Conservation (phyloP, 371 early-diverging fungal genomes). For the Lichtheimia hyalospora region DNA sequence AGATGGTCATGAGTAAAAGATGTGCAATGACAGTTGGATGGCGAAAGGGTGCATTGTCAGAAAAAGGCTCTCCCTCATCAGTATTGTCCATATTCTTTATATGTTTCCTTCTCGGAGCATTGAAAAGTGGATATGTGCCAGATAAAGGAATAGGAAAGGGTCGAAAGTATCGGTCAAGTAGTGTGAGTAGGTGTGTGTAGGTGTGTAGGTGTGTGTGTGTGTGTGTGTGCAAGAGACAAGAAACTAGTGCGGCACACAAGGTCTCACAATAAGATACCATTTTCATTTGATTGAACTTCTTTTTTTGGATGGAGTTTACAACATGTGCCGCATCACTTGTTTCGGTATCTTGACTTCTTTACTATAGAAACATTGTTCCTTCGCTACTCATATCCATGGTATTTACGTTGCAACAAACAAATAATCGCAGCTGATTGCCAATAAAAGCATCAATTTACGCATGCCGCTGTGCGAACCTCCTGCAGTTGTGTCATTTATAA, state of each 20-base stretch:
- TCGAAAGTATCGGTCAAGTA: background rate
- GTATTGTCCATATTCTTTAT: conserved; percentile 24
- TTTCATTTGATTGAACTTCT: too few relatives aligned
- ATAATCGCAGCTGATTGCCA: too few relatives aligned
- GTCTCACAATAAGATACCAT: too few relatives aligned
- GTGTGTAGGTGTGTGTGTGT: background rate
- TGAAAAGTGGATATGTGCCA: background rate
- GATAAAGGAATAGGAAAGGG: background rate
- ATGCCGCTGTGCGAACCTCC: too few relatives aligned
- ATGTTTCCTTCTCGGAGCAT: conserved; percentile 6
- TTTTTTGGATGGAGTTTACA: too few relatives aligned
- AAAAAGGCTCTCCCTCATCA: conserved; percentile 31
- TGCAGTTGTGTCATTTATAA: too few relatives aligned
- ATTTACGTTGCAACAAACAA: too few relatives aligned
- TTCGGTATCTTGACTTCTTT: too few relatives aligned
- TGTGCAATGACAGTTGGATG: conserved; percentile 44
- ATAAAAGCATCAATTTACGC: too few relatives aligned
- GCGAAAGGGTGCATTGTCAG: conserved; percentile 38
- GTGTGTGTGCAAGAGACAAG: conserved; percentile 4
- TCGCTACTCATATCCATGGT: too few relatives aligned
- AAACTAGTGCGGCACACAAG: conserved; percentile 1
- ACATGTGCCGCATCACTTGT: too few relatives aligned
- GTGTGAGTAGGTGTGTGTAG: background rate
- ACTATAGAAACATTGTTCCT: too few relatives aligned
- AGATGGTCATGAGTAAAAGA: conserved; percentile 32